phyloP scores from a whole-genome alignment of 2,329 filamentous ascomycete species.

The Alternaria ethzedia region DNA sequence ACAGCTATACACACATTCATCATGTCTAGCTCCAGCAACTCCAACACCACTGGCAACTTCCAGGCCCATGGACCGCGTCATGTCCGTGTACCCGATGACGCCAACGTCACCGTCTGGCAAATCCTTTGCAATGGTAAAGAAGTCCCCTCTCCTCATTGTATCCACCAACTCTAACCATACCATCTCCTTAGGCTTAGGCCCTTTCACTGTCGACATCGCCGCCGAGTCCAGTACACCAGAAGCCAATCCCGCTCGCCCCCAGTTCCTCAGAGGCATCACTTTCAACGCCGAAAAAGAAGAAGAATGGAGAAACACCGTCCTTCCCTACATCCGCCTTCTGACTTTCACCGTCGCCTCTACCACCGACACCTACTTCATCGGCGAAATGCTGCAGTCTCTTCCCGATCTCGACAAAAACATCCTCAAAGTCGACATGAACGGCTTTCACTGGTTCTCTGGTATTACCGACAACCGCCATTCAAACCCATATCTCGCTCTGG shows the following conservation, averaged over 20 bases:
- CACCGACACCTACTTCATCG: constrained; percentile 16
- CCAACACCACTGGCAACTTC: neutral
- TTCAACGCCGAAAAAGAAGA: neutral
- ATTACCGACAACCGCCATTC: constrained; percentile 82
- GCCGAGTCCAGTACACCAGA: constrained; percentile 13
- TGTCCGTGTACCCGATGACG: neutral
- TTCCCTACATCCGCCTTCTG: constrained; percentile 14
- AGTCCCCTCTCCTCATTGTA: neutral
- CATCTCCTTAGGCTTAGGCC: constrained; percentile 13
- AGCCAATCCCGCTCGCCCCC: constrained; percentile 8
- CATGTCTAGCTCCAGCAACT: neutral
- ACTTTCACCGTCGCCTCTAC: constrained; percentile 22
- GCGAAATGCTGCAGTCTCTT: constrained; percentile 8
- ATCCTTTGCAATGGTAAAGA: neutral
- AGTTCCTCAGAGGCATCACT: constrained; percentile 16
- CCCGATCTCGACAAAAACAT: constrained; percentile 17
- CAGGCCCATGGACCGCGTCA: neutral
- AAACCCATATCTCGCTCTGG: constrained; percentile 90
- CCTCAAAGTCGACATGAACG: constrained; percentile 52
- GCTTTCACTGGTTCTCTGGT: constrained; percentile 61
- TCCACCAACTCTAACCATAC: neutral
- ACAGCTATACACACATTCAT: neutral
- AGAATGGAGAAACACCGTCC: constrained; percentile 16
- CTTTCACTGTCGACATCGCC: constrained; percentile 10
- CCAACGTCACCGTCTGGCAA: neutral